Evolutionary conservation across 2,329 filamentous ascomycete genomes (phyloP).

Genomic region (Colletotrichum brevisporum): DNA sequence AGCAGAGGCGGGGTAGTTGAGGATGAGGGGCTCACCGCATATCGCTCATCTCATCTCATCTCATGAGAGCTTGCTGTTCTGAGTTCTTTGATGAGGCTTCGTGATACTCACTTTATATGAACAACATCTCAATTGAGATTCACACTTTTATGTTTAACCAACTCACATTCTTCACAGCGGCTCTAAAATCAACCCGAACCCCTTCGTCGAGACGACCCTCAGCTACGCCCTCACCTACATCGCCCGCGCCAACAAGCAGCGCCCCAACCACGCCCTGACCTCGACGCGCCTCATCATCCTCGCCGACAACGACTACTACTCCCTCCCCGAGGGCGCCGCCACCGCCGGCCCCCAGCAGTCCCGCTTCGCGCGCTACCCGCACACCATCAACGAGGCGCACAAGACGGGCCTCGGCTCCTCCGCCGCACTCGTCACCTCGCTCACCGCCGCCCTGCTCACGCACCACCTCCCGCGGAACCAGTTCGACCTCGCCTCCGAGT

Average conservation of each 20-base stretch:
- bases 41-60: constrained; percentile 11
- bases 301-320: constrained; percentile 96
- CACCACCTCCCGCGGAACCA: constrained; percentile 75
- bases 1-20: not conserved
- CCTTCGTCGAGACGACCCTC: constrained; percentile 93
- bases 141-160: not conserved
- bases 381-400: constrained; percentile 83
- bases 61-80: not conserved
- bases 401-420: constrained; percentile 98
- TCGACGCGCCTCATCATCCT: constrained; percentile 76
- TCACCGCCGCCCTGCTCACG: constrained; percentile 82
- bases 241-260: constrained; percentile 57
- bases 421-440: constrained; percentile 90
- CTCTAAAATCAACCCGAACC: constrained; percentile 66
- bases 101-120: not conserved
- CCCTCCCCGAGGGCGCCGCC: constrained; percentile 51
- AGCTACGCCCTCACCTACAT: constrained; percentile 90
- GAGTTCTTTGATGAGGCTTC: not conserved
- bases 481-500: constrained; percentile 70
- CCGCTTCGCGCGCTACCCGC: constrained; percentile 83
- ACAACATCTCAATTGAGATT: not conserved
- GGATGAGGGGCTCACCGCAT: constrained; percentile 12
- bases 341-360: constrained; percentile 50
- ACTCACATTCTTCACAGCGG: constrained; percentile 27
- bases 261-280: constrained; percentile 66